phyloP scores from a whole-genome alignment of 257 asterid species.

The Nicotiana sylvestris region DNA sequence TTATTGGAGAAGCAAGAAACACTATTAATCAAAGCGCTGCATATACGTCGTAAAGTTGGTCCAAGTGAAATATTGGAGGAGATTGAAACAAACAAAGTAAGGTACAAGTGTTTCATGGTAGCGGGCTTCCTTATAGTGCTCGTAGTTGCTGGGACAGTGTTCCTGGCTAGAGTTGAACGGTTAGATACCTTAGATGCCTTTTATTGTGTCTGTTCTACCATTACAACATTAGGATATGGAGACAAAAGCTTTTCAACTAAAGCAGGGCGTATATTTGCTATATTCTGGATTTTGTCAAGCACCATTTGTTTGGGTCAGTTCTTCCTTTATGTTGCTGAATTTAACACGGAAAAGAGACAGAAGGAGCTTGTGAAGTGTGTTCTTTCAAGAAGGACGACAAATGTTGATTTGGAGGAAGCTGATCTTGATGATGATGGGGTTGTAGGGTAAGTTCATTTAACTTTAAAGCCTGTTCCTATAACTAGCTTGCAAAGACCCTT shows the following conservation, averaged over 20 bases:
- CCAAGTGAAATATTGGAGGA: conserved; percentile 47
- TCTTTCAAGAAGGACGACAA: conserved; percentile 58
- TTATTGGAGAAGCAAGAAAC: conserved; percentile 74
- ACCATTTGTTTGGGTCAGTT: conserved; percentile 75
- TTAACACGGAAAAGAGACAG: conserved; percentile 63
- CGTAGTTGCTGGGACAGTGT: conserved; percentile 46
- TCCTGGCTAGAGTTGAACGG: conserved; percentile 55
- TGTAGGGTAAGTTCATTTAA: conserved; percentile 50
- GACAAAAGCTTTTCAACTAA: conserved; percentile 83
- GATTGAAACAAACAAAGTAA: conserved; percentile 49
- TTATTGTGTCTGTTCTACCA: conserved; percentile 76
- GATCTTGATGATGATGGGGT: conserved; percentile 72
- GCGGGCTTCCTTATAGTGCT: conserved; percentile 41
- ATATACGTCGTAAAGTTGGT: conserved; percentile 34
- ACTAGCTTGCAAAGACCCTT: neutral
- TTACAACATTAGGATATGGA: conserved; percentile 92
- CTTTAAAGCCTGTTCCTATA: neutral
- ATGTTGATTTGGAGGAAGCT: conserved; percentile 80
- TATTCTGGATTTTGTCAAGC: conserved; percentile 75
- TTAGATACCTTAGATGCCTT: conserved; percentile 61
- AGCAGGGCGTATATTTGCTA: conserved; percentile 77
- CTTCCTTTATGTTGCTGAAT: conserved; percentile 68
- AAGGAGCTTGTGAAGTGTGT: conserved; percentile 51
- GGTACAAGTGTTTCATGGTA: conserved; percentile 46
- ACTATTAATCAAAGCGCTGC: conserved; percentile 58